Percentiles rank a stretch among this genome's conserved stretches.
Conservation (phyloP, 257 asterid species). For the Jasminum sambac region DNA sequence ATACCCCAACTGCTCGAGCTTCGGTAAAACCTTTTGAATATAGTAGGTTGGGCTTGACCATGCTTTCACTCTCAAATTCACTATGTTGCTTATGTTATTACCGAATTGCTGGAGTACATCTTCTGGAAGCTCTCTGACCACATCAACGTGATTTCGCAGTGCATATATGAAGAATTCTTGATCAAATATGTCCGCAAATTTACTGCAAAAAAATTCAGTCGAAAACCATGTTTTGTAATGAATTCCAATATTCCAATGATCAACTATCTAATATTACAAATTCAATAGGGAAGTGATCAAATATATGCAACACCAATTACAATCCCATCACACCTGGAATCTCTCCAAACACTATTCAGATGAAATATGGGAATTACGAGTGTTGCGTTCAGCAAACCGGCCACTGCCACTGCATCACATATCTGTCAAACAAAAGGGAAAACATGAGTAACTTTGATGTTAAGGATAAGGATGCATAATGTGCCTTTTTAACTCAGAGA, state of each 20-base stretch:
- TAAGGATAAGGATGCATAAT: background rate
- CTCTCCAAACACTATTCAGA: conserved; percentile 95
- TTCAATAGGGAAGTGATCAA: conserved; percentile 4
- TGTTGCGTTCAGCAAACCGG: conserved; percentile 95
- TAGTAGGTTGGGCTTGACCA: conserved; percentile 91
- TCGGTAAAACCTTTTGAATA: conserved; percentile 87
- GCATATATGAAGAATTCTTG: conserved; percentile 99
- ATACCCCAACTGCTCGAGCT: conserved; percentile 76
- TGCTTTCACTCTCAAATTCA: conserved; percentile 89
- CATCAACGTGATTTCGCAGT: conserved; percentile 80
- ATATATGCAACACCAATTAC: conserved; percentile 3
- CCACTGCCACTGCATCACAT: conserved; percentile 99
- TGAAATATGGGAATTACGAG: conserved; percentile 98
- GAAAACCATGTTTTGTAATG: conserved; percentile 12
- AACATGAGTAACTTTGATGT: conserved; percentile 7
- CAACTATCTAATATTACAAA: background rate
- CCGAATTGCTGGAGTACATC: conserved; percentile 70
- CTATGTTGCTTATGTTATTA: conserved; percentile 81
- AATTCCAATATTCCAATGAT: conserved; percentile 3
- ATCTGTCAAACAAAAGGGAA: conserved; percentile 50
- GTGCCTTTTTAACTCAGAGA: background rate
- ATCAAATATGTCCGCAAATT: conserved; percentile 90
- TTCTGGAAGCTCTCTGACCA: conserved; percentile 79
- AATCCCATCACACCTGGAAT: conserved; percentile 69
- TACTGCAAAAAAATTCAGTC: conserved; percentile 54